Evolutionary conservation across 345 rosid genomes (phyloP).

Genomic region (Rhodamnia rubescens): DNA sequence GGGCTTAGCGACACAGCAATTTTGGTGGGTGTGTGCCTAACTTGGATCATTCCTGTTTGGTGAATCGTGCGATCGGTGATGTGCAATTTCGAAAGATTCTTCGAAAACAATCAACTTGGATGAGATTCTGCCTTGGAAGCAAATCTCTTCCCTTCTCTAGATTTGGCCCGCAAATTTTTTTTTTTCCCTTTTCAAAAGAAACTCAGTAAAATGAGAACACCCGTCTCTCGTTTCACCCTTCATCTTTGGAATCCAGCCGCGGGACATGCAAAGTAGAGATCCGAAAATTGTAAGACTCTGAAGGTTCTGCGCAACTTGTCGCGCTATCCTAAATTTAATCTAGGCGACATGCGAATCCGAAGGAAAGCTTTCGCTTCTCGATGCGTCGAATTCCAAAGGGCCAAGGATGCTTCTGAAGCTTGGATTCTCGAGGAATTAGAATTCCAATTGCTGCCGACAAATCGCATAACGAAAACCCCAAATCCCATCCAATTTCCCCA

Average conservation of each 20-base stretch:
- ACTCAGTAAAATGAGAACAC: too few relatives aligned
- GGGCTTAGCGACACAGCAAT: not conserved
- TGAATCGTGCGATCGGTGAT: not conserved
- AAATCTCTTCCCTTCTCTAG: not conserved
- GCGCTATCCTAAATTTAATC: too few relatives aligned
- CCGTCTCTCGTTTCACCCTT: not conserved
- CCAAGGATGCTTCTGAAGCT: not conserved
- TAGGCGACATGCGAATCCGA: too few relatives aligned
- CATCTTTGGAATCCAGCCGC: not conserved
- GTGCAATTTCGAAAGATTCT: not conserved
- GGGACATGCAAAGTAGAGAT: not conserved
- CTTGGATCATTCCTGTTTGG: not conserved
- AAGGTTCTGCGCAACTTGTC: too few relatives aligned
- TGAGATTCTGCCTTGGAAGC: not conserved
- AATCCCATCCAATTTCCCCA: not conserved
- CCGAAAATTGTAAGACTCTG: not conserved
- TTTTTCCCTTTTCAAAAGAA: too few relatives aligned
- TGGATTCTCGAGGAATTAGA: not conserved
- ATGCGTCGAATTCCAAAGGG: not conserved
- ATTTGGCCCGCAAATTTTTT: too few relatives aligned
- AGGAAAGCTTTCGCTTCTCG: too few relatives aligned
- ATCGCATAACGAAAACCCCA: not conserved
- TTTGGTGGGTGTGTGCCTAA: not conserved
- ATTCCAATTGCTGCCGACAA: not conserved
- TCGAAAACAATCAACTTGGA: not conserved